Base-by-base conservation (phyloP, 805 yeast species). In the Starmerella vaccinii region DNA sequence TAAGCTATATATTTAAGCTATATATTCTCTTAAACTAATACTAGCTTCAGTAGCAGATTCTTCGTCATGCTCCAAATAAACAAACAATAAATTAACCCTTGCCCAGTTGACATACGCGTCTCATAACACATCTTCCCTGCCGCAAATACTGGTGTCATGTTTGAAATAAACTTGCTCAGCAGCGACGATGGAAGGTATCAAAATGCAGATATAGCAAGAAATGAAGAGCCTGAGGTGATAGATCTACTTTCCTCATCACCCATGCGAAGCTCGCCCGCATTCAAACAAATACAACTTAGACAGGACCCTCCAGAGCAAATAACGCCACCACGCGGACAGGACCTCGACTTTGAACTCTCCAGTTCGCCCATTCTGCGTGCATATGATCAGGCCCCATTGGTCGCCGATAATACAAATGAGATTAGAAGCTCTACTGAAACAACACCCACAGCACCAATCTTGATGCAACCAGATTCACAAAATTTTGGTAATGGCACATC, bases 171-270 rank as follows among this genome's bases (percentile, higher is more conserved):
- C 29, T 49, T 52, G 15, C 27, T 49, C 32, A 49, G 56, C 40
- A 43, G 49, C n/a, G 47, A 42, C 43, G 41, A 35, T 15, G 27
- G 10, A 16, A 1, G 6, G 2, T 23, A 37, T 16, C 35, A 37
- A 43, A 16, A n/a, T 9, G 18, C 12, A 15, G n/a, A 37, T 8
- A 37, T 18, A 4, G 27, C 13, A 15, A 12, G 18, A 9, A 18
- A 19, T 1, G 12, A 4, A 1, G 29, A 38, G 29, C 43, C 37
- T 4, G 56, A 49, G 33, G 39, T 49, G 23, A 33, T 49, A 5
- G 56, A 52, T 18, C 47, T 52, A n/a, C 44, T 47, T 3, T 52
- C 56, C 6, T 50, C 49, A 12, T 46, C 53, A 6, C 51, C 51
- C 2, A 7, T 48, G 15, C 30, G 33, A 3, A 41, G 24, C 4